Percentiles rank a stretch among this genome's conserved stretches.
These are phyloP conservation scores for Arthrobotrys megalospora DNA, from an alignment of 2,329 filamentous ascomycete species.

Conservation along the genomic window DNA sequence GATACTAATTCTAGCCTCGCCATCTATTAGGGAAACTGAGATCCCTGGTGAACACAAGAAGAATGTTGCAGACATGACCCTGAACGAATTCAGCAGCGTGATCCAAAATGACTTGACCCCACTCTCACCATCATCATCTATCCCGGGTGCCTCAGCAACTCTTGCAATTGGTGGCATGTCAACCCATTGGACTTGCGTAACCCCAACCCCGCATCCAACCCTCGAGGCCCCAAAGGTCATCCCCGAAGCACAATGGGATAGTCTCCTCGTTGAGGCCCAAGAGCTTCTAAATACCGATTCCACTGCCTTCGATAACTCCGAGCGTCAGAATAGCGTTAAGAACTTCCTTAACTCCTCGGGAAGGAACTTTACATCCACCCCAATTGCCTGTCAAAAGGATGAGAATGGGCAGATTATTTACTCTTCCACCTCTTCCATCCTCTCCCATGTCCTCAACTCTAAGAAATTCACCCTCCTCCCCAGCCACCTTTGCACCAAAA, in stretches of 20 bases:
- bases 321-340: constrained; percentile 56
- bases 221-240: constrained; percentile 62
- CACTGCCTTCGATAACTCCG: constrained; percentile 43
- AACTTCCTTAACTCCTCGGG: constrained; percentile 21
- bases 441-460: constrained; percentile 57
- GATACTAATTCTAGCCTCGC: constrained; percentile 27
- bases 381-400: constrained; percentile 62
- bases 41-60: constrained; percentile 64
- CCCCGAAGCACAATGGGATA: constrained; percentile 54
- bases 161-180: constrained; percentile 64
- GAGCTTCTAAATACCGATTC: constrained; percentile 51
- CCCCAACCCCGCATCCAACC: constrained; percentile 44
- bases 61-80: constrained; percentile 55
- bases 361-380: constrained; percentile 50
- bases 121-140: constrained; percentile 31
- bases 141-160: constrained; percentile 61
- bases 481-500: constrained; percentile 53
- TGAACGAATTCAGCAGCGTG: constrained; percentile 38
- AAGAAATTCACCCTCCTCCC: constrained; percentile 60
- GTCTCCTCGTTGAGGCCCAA: constrained; percentile 18
- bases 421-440: constrained; percentile 61
- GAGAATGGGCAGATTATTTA: constrained; percentile 59
- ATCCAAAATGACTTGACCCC: constrained; percentile 31
- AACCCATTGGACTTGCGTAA: constrained; percentile 64
- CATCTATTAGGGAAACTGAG: constrained; percentile 51